Evolutionary conservation across 768 basidiomycete genomes (phyloP), one percentile per base, ranked within the genome.

Genomic region (Clavulina sp.): DNA sequence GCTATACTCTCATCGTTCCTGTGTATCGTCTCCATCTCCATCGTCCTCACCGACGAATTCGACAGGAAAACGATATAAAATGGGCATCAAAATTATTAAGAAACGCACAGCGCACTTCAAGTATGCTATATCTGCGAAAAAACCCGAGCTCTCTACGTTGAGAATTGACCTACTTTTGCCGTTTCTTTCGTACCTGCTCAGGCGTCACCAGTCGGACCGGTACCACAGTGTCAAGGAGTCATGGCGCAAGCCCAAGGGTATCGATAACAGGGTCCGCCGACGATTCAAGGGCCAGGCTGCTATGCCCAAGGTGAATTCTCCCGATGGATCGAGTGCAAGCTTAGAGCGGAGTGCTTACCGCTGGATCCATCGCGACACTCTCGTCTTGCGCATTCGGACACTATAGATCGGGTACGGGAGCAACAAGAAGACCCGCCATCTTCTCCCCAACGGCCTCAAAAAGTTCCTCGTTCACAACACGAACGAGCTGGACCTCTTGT

Each of bases 201-300:
- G 86, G 76, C 87, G 93, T 70, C 93, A 97, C 70, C 93, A 97
- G 71, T 93, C 89, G 48, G 93, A 97, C 72, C 84, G 93, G 65
- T 97, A 95, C 74, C 78, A 86, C 67, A 72, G 83, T 59, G 91
- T 97, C 60, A 93, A 93, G 77, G 91, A 95, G 74, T 74, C 86
- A 74, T 99, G 95, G 95, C 78, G 95, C 68, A 99, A 99, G 75
- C 95, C 95, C 60, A 99, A 97, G 80, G 95, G 93, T 87, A 97
- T 96, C 62, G 93, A 97, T 68, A 97, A 97, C 80, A 80, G 92
- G 63, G 92, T 95, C 62, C 75, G 89, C 66, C 78, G 86, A 60
- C 80, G 85, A 63, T 89, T 88, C 75, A 95, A 89, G 75, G 93
- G 93, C 51, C 89, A 93, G 68, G 75, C 78, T 53, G 75, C 89